Evolutionary conservation across 164 flowering plant species (phyloP).

Genomic region (Santalum album): DNA sequence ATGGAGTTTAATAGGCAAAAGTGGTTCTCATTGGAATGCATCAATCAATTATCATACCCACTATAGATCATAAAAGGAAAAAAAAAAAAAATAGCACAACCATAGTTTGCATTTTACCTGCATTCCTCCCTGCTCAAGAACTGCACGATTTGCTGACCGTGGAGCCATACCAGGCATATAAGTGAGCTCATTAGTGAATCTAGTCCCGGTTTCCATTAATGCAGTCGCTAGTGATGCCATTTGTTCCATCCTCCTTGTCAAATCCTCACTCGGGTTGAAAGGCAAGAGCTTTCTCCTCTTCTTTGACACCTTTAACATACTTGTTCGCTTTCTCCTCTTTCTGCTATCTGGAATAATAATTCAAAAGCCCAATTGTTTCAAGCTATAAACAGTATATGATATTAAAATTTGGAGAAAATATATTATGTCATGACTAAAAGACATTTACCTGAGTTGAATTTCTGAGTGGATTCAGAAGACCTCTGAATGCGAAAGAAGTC

Average conservation of each 20-base stretch:
- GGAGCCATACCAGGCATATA: constrained; percentile 80
- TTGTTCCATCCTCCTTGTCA: constrained; percentile 53
- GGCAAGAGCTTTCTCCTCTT: constrained; percentile 71
- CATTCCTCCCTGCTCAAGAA: constrained; percentile 75
- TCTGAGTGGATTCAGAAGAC: constrained; percentile 18
- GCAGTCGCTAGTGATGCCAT: constrained; percentile 94
- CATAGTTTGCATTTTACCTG: too few relatives aligned
- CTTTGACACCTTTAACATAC: constrained; percentile 44
- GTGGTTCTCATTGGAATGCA: too few relatives aligned
- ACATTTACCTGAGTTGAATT: constrained; percentile 31
- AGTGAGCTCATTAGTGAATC: constrained; percentile 73
- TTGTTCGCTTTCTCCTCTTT: constrained; percentile 40
- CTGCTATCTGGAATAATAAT: constrained; percentile 20
- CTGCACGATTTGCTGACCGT: constrained; percentile 56
- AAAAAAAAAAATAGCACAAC: too few relatives aligned
- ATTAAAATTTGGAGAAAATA: not conserved
- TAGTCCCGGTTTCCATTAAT: constrained; percentile 46
- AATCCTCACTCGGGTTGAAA: constrained; percentile 63
- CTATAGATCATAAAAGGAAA: too few relatives aligned
- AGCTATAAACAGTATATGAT: not conserved
- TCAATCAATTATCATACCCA: too few relatives aligned
- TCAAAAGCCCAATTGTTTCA: not conserved
- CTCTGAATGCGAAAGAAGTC: constrained; percentile 83
- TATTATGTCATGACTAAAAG: not conserved
- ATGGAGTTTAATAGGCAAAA: too few relatives aligned